Conservation (phyloP, 2,329 filamentous ascomycete genomes). For the Aspergillus sp. region DNA sequence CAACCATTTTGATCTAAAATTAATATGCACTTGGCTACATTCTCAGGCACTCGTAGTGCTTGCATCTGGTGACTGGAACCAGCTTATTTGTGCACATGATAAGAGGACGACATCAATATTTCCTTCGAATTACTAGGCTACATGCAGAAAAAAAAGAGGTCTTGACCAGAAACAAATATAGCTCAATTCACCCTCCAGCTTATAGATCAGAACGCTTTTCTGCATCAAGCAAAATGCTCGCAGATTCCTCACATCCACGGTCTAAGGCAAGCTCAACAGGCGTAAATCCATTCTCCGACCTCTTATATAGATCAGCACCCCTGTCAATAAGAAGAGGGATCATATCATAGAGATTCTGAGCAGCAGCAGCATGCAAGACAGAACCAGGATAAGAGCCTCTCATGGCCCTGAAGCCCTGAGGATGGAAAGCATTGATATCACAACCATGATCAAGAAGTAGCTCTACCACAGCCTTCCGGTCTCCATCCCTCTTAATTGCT, state of each 20-base stretch:
- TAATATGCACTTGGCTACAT: too few species aligned
- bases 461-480: background rate
- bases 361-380: background rate
- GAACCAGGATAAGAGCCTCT: background rate
- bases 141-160: too few species aligned
- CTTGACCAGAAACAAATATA: too few species aligned
- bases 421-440: background rate
- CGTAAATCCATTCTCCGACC: background rate
- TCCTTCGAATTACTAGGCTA: too few species aligned
- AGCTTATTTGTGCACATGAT: too few species aligned
- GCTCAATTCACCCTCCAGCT: too few species aligned
- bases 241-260: background rate
- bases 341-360: background rate
- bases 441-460: background rate
- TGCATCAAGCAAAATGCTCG: background rate
- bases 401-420: background rate
- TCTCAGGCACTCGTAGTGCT: too few species aligned
- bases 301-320: background rate
- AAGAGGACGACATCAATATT: too few species aligned
- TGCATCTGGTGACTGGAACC: too few species aligned
- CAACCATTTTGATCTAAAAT: too few species aligned
- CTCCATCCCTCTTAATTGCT: background rate
- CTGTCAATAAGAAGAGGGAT: background rate
- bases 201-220: background rate
- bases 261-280: background rate